Evolutionary conservation across 2,329 filamentous ascomycete genomes (phyloP).

Genomic region (Cladosporium austrohemisphaericum): DNA sequence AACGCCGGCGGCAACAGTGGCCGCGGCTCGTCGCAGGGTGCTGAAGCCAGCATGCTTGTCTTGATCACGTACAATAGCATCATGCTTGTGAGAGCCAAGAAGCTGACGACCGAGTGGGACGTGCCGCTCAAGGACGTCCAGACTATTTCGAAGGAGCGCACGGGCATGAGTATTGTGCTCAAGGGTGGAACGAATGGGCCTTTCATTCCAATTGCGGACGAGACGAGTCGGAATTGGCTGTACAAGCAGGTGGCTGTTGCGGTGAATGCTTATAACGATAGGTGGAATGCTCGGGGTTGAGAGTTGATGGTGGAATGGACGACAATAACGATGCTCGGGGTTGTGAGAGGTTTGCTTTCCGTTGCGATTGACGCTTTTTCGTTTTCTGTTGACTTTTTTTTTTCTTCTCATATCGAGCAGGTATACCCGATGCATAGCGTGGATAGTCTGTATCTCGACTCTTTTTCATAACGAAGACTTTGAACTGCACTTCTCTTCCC

Average conservation of each 20-base stretch:
- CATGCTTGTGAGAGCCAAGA: slow-evolving; percentile 82
- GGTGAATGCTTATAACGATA: slow-evolving; percentile 65
- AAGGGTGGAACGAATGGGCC: slow-evolving; percentile 90
- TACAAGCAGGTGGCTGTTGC: slow-evolving; percentile 64
- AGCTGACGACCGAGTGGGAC: slow-evolving; percentile 89
- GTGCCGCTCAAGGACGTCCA: slow-evolving; percentile 93
- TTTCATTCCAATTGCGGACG: slow-evolving; percentile 90
- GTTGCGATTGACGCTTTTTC: background rate
- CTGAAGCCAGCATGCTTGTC: slow-evolving; percentile 62
- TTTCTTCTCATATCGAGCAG: background rate
- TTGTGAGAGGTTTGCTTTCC: background rate
- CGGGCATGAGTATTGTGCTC: slow-evolving; percentile 82
- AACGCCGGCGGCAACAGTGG: slow-evolving; percentile 17
- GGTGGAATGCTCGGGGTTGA: slow-evolving; percentile 58
- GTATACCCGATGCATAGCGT: slow-evolving; percentile 15
- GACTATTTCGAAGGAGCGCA: slow-evolving; percentile 94
- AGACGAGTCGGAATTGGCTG: slow-evolving; percentile 66
- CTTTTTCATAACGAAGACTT: background rate
- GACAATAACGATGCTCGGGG: too few relatives aligned
- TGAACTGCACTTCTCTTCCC: too few relatives aligned
- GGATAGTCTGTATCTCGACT: background rate
- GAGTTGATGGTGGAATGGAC: background rate
- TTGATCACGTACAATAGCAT: slow-evolving; percentile 62
- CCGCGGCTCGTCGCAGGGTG: slow-evolving; percentile 14
- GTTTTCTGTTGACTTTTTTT: background rate